phyloP scores from a whole-genome alignment of 2,329 filamentous ascomycete genomes.

The Blastomyces silverae region DNA sequence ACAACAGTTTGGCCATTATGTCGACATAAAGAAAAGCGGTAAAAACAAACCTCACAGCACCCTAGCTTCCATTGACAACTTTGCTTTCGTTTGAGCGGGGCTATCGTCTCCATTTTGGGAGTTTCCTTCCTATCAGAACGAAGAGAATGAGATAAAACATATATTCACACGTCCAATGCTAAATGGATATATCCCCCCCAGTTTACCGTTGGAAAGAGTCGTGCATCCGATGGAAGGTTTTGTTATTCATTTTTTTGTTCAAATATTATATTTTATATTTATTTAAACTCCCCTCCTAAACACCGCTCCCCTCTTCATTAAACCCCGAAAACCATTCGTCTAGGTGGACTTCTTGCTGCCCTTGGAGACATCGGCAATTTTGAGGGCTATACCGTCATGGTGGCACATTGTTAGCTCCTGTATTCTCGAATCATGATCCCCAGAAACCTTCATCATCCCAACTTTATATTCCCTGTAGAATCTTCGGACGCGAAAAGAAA shows the following conservation, averaged over 20 bases:
- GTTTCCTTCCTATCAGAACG: no score
- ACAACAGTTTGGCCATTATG: neutral
- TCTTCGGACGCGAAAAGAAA: neutral
- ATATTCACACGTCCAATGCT: neutral
- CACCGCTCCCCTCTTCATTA: constrained; percentile 8
- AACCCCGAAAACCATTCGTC: constrained; percentile 5
- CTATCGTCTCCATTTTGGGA: no score
- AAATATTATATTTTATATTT: constrained; percentile 4
- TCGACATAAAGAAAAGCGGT: neutral
- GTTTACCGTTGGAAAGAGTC: neutral
- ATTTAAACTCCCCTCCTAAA: neutral
- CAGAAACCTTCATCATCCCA: neutral
- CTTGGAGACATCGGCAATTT: constrained; percentile 43
- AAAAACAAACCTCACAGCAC: neutral
- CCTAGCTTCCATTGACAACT: neutral
- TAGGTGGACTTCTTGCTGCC: constrained; percentile 40
- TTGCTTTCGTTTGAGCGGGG: neutral
- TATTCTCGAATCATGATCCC: neutral
- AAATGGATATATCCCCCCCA: neutral
- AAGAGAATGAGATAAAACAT: neutral
- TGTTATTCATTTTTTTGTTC: constrained; percentile 3
- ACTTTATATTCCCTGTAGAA: neutral
- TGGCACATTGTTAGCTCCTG: constrained; percentile 3
- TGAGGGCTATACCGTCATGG: constrained; percentile 33
- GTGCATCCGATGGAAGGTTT: neutral